Base-by-base conservation (phyloP, 495 filamentous ascomycete species). In the Diplogelasinospora grovesii region DNA sequence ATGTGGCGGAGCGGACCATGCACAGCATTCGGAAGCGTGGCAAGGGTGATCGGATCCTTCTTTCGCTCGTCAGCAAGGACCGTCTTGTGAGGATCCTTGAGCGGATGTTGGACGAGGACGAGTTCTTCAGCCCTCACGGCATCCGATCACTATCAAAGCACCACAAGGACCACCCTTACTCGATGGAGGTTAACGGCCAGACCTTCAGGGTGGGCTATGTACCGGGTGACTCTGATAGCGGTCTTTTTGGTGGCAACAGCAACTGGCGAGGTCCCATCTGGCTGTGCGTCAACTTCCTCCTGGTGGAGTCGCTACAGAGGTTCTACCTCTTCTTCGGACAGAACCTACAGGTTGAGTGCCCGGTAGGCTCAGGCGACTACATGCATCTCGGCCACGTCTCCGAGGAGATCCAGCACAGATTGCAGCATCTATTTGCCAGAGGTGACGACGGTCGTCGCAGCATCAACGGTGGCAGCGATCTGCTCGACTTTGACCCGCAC, bases 301-400 rank as follows among this genome's bases (percentile, higher is more conserved):
- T 97, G 10, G 82, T 97, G 40, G 90, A 97, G 59, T 89, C 88
- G 2, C 71, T 95, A 4, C 82, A 89, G 39, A 78, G 90, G 22
- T 96, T 94, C 69, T 89, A 86, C 68, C 83, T 95, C 67, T 97
- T 90, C 73, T 96, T 95, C 54, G 90, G 90, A 23, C 83, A 86
- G 46, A 73, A 75, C 2, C 76, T 95, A 49, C 68, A 95, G 63
- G 79, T 97, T 9, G 90, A 97, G 54, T 97, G 90, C 49, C 90
- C 92, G 1, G 89, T 86, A 3, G 89, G 89, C 19, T 95, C 89
- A 14, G 90, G 90, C 8, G 87, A 95, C 36, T 83, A 80, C 50
- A 96, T 97, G 92, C 90, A 97, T 57, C 71, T 97, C 5, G 90
- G 89, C 6, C 86, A 94, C 50, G 85, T 96, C n/a, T 87, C 90